Percentiles rank a stretch among this genome's conserved stretches.
Evolutionary conservation across 1,284 basidiomycete genomes (phyloP).

Genomic region (Moesziomyces parantarcticus): DNA sequence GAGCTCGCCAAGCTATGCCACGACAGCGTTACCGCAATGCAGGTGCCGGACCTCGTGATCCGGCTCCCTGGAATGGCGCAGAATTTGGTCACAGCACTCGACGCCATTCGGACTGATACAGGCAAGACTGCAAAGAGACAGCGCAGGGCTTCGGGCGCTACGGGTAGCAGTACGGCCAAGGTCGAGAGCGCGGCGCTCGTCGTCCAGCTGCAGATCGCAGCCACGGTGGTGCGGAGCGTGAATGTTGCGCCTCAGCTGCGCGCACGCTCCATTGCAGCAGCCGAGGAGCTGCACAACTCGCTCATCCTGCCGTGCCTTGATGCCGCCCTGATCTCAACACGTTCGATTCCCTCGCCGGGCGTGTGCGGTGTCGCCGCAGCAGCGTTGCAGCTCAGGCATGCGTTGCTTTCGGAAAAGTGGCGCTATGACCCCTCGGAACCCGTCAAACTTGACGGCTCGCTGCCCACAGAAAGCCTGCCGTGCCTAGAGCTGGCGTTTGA

Average conservation of each 20-base stretch:
- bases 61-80: slow-evolving; percentile 9
- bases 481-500: slow-evolving; percentile 34
- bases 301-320: slow-evolving; percentile 38
- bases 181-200: slow-evolving; percentile 3
- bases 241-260: slow-evolving; percentile 28
- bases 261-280: slow-evolving; percentile 29
- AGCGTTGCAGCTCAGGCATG: slow-evolving; percentile 30
- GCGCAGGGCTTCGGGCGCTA: slow-evolving; percentile 9
- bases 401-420: slow-evolving; percentile 40
- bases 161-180: slow-evolving; percentile 3
- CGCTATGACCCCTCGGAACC: slow-evolving; percentile 38
- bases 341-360: neutral
- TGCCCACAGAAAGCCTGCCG: slow-evolving; percentile 25
- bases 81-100: slow-evolving; percentile 1
- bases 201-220: slow-evolving; percentile 25
- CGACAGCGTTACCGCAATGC: slow-evolving; percentile 37
- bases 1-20: slow-evolving; percentile 33
- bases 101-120: neutral
- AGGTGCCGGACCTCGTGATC: slow-evolving; percentile 31
- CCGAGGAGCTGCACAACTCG: slow-evolving; percentile 28
- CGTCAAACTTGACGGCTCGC: slow-evolving; percentile 42
- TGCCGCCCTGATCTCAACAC: slow-evolving; percentile 4
- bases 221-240: slow-evolving; percentile 34
- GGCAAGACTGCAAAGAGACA: slow-evolving; percentile 23
- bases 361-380: slow-evolving; percentile 27